Percentiles rank a stretch among this genome's conserved stretches.
Conservation (phyloP, 148 eudicot genomes). For the Chenopodium album region DNA sequence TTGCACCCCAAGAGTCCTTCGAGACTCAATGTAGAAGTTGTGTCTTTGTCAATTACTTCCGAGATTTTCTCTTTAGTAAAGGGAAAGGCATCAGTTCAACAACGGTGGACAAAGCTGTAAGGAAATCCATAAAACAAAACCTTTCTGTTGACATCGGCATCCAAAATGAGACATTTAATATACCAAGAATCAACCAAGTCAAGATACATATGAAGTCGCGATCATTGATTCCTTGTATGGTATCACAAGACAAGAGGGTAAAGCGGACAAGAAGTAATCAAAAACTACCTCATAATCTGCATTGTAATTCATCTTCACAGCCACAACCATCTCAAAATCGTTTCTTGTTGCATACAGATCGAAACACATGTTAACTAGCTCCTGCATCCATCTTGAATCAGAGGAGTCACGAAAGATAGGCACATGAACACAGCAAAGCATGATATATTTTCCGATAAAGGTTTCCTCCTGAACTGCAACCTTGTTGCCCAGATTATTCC, state of each 20-base stretch:
- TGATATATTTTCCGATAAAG: background rate
- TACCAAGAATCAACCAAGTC: background rate
- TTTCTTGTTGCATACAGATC: background rate
- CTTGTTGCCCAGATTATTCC: background rate
- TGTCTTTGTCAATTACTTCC: background rate
- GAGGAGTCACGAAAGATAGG: background rate
- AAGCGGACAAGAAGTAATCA: background rate
- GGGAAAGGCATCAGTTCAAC: background rate
- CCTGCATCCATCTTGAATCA: background rate
- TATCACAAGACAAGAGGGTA: background rate
- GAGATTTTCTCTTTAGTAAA: background rate
- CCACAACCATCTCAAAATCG: background rate
- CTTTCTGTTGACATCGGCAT: background rate
- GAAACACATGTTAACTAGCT: background rate
- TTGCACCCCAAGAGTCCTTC: background rate
- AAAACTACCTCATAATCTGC: background rate
- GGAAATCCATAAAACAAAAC: background rate
- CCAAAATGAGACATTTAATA: background rate
- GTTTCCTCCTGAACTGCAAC: background rate
- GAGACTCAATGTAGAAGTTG: background rate
- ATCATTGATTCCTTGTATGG: background rate
- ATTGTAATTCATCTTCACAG: background rate
- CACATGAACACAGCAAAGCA: constrained; percentile 3
- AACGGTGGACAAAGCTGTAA: background rate
- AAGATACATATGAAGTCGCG: background rate